phyloP scores from a whole-genome alignment of 2,329 filamentous ascomycete genomes.

The Helicocarpus griseus region DNA sequence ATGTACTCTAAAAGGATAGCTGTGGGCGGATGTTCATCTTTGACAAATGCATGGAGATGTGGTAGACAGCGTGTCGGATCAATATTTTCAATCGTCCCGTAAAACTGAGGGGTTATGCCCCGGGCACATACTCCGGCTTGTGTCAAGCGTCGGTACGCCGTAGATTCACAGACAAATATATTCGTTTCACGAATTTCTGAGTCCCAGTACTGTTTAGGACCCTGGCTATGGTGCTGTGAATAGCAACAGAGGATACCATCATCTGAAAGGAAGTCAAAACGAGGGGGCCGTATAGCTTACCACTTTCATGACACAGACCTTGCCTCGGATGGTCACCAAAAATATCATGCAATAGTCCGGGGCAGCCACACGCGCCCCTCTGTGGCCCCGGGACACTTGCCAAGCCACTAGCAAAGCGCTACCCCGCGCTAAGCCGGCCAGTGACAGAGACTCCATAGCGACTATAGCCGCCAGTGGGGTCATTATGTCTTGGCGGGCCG shows the following conservation, averaged over 20 bases:
- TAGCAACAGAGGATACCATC: not conserved
- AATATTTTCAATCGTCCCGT: conserved; percentile 6
- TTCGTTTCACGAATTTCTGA: not conserved
- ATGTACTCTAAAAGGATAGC: conserved; percentile 19
- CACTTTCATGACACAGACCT: conserved; percentile 9
- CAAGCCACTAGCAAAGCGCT: too few species aligned
- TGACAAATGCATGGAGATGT: not conserved
- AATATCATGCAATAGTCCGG: conserved; percentile 9
- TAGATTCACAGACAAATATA: conserved; percentile 5
- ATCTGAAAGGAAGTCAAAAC: not conserved
- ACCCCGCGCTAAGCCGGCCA: too few species aligned
- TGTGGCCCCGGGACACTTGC: too few species aligned
- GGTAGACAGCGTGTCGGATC: conserved; percentile 1
- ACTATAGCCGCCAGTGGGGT: too few species aligned
- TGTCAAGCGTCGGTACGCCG: conserved; percentile 4
- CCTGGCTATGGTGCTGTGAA: not conserved
- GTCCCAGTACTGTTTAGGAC: conserved; percentile 3
- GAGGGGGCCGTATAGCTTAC: not conserved
- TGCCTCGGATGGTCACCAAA: conserved; percentile 7
- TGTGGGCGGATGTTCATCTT: conserved; percentile 13
- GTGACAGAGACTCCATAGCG: too few species aligned
- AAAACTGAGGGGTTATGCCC: conserved; percentile 6
- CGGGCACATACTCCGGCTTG: not conserved
- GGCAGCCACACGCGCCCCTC: too few species aligned
- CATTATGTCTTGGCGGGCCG: too few species aligned